These are phyloP conservation scores for Nepenthes alata DNA, from an alignment of 179 eudicot species.

Conservation along the genomic window DNA sequence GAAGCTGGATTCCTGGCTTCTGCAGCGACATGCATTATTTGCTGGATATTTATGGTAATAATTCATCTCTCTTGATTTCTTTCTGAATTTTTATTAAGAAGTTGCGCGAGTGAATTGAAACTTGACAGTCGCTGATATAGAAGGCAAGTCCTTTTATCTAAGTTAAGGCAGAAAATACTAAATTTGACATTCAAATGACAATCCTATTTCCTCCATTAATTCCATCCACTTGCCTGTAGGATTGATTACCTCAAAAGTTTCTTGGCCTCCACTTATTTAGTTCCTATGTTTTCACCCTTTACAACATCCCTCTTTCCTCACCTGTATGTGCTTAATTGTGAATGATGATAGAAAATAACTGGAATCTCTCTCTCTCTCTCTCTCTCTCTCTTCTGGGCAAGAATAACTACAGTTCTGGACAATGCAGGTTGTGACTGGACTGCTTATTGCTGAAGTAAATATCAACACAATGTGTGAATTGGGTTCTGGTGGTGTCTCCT, in stretches of 20 bases:
- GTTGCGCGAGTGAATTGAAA: background rate
- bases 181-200: too few relatives aligned
- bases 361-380: constrained; percentile 4
- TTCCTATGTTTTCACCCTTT: too few relatives aligned
- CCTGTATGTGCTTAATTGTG: too few relatives aligned
- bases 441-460: constrained; percentile 88
- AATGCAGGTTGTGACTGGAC: constrained; percentile 76
- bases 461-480: constrained; percentile 90
- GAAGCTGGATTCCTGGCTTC: constrained; percentile 93
- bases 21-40: constrained; percentile 53
- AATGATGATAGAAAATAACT: background rate
- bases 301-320: background rate
- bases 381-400: background rate
- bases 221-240: too few relatives aligned
- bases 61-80: background rate
- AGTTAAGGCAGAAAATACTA: too few relatives aligned
- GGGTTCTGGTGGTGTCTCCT: constrained; percentile 87
- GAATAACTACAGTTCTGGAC: background rate
- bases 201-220: too few relatives aligned
- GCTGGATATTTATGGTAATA: constrained; percentile 85
- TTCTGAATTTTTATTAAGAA: background rate
- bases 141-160: background rate
- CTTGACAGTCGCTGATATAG: background rate
- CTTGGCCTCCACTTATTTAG: too few relatives aligned
- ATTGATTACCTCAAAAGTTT: too few relatives aligned